phyloP scores from a whole-genome alignment of 371 early-diverging fungal species.

The Chytridium lagenaria region DNA sequence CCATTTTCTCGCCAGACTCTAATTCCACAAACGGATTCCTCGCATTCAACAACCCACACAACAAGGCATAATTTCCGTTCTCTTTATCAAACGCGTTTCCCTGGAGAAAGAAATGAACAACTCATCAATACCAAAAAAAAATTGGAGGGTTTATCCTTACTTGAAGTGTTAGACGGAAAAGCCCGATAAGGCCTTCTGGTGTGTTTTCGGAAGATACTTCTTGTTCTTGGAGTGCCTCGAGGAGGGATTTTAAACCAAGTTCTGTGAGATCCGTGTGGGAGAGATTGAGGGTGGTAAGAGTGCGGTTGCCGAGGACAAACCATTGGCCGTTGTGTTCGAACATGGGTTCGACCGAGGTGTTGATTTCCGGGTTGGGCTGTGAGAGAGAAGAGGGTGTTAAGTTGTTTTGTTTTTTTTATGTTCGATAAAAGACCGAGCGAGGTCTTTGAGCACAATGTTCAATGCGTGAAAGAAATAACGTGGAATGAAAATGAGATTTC shows the following conservation, averaged over 20 bases:
- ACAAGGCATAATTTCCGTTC: constrained; percentile 25
- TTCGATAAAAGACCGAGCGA: background rate
- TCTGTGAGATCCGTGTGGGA: constrained; percentile 45
- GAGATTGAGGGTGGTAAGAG: constrained; percentile 52
- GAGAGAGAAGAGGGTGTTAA: no score
- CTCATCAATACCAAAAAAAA: background rate
- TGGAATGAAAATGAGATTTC: background rate
- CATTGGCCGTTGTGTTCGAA: constrained; percentile 56
- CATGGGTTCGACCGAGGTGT: constrained; percentile 45
- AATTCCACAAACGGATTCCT: constrained; percentile 51
- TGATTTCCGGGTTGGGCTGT: constrained; percentile 23
- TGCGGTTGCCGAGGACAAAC: constrained; percentile 55
- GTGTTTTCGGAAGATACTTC: constrained; percentile 44
- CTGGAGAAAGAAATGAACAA: constrained; percentile 18
- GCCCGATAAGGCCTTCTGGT: constrained; percentile 47
- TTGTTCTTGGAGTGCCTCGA: constrained; percentile 50
- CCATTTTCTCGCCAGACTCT: constrained; percentile 2
- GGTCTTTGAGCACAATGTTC: background rate
- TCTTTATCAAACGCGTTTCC: constrained; percentile 46
- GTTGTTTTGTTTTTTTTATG: no score
- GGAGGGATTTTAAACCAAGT: constrained; percentile 43
- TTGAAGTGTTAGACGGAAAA: constrained; percentile 47
- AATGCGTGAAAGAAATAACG: background rate
- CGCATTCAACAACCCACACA: constrained; percentile 42
- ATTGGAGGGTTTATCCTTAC: constrained; percentile 23